phyloP scores from a whole-genome alignment of 2,329 filamentous ascomycete genomes.

The Neopestalotiopsis rosae region DNA sequence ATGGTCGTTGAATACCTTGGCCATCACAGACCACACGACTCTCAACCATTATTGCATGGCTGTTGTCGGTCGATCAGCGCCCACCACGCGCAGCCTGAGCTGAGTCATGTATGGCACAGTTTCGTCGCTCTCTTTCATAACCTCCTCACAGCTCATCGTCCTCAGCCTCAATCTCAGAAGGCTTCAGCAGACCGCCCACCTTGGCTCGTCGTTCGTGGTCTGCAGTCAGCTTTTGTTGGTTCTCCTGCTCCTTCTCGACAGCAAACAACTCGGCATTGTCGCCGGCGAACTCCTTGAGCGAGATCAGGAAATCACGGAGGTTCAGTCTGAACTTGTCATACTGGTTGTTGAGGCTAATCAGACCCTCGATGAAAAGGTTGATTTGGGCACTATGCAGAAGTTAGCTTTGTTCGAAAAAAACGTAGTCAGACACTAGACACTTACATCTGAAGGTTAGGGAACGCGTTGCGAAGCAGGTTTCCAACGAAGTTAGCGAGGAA shows the following conservation, averaged over 20 bases:
- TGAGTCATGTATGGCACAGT: constrained; percentile 49
- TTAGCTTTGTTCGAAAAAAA: constrained; percentile 40
- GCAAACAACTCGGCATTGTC: constrained; percentile 94
- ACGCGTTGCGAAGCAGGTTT: constrained; percentile 84
- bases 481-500: constrained; percentile 90
- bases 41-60: constrained; percentile 36
- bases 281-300: constrained; percentile 93
- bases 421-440: constrained; percentile 40
- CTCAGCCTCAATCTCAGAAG: constrained; percentile 89
- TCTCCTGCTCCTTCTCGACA: constrained; percentile 93
- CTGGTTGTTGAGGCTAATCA: constrained; percentile 88
- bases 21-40: constrained; percentile 44
- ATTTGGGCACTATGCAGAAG: constrained; percentile 73
- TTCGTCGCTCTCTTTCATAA: constrained; percentile 68
- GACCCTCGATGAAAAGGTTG: constrained; percentile 83
- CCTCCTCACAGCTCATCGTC: constrained; percentile 89
- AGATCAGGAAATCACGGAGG: constrained; percentile 95
- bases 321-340: constrained; percentile 95
- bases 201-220: constrained; percentile 93
- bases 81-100: constrained; percentile 28
- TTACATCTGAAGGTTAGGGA: constrained; percentile 90
- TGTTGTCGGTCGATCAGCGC: constrained; percentile 25
- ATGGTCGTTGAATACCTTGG: constrained; percentile 23
- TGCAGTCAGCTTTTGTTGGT: constrained; percentile 81
- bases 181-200: constrained; percentile 94